Conservation (phyloP, 371 early-diverging fungal species). For the Furculomyces boomerangus region DNA sequence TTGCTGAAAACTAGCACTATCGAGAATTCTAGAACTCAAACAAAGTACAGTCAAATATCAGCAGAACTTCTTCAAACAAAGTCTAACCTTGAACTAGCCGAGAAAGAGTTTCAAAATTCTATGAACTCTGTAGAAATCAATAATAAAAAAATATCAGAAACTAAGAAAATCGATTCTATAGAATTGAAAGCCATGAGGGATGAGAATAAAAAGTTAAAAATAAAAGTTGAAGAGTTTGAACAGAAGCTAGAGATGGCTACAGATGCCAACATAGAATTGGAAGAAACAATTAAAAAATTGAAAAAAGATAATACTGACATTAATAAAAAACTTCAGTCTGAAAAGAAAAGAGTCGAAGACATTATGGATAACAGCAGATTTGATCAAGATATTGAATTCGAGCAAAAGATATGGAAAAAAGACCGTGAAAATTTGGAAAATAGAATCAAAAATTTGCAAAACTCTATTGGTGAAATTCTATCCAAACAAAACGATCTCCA, state of each 20-base stretch:
- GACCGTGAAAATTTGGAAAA: background rate
- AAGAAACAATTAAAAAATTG: background rate
- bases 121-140: background rate
- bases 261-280: background rate
- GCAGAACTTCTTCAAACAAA: too few species aligned
- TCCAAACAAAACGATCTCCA: too few species aligned
- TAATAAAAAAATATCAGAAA: background rate
- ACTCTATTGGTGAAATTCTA: too few species aligned
- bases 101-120: background rate
- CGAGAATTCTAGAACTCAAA: too few species aligned
- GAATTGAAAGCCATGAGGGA: background rate
- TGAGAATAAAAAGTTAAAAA: background rate
- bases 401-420: background rate
- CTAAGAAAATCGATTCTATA: background rate
- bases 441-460: background rate
- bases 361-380: background rate
- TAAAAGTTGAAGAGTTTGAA: background rate
- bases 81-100: background rate
- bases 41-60: too few species aligned
- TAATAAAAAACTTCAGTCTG: background rate
- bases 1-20: too few species aligned
- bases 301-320: background rate
- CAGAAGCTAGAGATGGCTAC: background rate
- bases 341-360: background rate
- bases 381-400: background rate